These are phyloP conservation scores for Fusarium humuli DNA, from an alignment of 2,329 filamentous ascomycete species.

Conservation along the genomic window DNA sequence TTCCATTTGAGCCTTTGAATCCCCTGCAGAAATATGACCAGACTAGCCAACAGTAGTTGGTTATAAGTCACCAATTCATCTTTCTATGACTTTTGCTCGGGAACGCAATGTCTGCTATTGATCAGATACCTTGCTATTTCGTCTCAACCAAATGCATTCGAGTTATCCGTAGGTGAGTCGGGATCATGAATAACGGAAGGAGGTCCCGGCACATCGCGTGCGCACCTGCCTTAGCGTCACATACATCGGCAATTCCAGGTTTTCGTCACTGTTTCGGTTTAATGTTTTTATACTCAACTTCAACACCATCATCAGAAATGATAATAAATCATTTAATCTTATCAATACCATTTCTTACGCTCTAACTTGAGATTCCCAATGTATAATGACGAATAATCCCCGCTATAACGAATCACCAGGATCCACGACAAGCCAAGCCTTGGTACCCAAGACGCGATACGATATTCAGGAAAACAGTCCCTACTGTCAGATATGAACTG, in stretches of 20 bases:
- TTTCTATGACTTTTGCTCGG: background rate
- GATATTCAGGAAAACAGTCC: constrained; percentile 22
- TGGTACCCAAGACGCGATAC: constrained; percentile 28
- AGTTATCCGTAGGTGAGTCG: background rate
- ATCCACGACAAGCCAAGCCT: constrained; percentile 30
- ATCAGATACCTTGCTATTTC: too few species aligned
- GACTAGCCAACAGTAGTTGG: background rate
- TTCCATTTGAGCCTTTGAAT: background rate
- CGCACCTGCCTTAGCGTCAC: constrained; percentile 32
- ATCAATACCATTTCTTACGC: background rate
- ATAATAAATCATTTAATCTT: background rate
- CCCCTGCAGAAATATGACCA: constrained; percentile 5
- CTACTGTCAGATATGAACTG: constrained; percentile 20
- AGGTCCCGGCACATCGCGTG: constrained; percentile 16
- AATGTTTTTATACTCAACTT: background rate
- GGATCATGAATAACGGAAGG: background rate
- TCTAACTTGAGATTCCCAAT: background rate
- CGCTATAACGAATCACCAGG: constrained; percentile 10
- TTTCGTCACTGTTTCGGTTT: constrained; percentile 4
- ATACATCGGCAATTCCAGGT: constrained; percentile 23
- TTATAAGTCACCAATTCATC: background rate
- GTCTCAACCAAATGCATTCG: too few species aligned
- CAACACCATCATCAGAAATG: constrained; percentile 14
- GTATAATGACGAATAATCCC: constrained; percentile 13
- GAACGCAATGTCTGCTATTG: background rate